Evolutionary conservation across 1,284 basidiomycete species (phyloP), one percentile per base, ranked within the genome.

Genomic region (Microbotryum lychnidis-dioicae): DNA sequence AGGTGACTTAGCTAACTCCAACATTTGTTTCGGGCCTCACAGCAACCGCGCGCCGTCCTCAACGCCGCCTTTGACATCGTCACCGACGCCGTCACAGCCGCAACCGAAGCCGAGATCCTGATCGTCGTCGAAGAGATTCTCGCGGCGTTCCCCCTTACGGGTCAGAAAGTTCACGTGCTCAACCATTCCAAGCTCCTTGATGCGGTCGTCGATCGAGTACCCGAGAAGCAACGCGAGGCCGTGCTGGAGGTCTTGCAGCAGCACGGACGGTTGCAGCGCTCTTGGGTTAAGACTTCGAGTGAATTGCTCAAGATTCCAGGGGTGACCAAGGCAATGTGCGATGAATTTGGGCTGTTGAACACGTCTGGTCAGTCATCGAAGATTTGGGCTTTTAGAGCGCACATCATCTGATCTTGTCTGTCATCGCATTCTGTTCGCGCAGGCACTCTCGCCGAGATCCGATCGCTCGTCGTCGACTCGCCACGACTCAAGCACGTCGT

Each of bases 21-120:
- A 6, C 12, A 16, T 42, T 18, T 12, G 14, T 4, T 6, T 42
- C 16, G 37, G 16, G 16, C 16, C 23, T 12, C n/a, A 7, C 64
- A 69, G 68, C 70, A 71, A 67, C 70, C 70, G 25, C 60, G 68
- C 5, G 67, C 70, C 16, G 60, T 68, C 6, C 63, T 71, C 45
- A 69, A 69, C 33, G 70, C 70, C 14, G 68, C 70, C 2, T 71
- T 70, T 51, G 70, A 71, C 58, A 65, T 71, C 47, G 68, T 71
- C 8, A 68, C 70, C 1, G 65, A 68, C 52, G 68, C 64, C 16
- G 60, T 57, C 18, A 71, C 70, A 29, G 63, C 69, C 6, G 70
- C 68, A 0, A 65, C 66, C 47, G 70, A 71, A 47, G 69, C 70
- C 4, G 70, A 71, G 48, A 65, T 65, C 42, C 54, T 71, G 23